Percentiles rank a stretch among this genome's conserved stretches.
Evolutionary conservation across 805 yeast genomes (phyloP).

Genomic region (Grigorovia jiainica): DNA sequence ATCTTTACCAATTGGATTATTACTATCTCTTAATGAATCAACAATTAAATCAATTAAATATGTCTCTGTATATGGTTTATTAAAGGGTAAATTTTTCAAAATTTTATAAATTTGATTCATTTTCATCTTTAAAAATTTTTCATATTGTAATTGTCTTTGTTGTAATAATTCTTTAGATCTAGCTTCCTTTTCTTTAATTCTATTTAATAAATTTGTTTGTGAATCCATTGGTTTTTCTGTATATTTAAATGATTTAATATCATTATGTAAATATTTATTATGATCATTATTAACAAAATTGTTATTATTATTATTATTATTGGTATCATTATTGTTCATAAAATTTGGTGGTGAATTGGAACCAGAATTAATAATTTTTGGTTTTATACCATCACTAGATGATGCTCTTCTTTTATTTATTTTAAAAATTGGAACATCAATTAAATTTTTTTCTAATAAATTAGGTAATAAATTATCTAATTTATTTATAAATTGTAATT

Average conservation of each 20-base stretch:
- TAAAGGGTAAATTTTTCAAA: slow-evolving; percentile 14
- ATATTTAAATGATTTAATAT: background rate
- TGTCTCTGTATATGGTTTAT: slow-evolving; percentile 24
- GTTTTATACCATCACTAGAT: slow-evolving; percentile 4
- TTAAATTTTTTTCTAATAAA: background rate
- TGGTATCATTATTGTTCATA: no score
- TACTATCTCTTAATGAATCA: slow-evolving; percentile 25
- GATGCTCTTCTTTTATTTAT: slow-evolving; percentile 16
- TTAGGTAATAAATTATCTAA: slow-evolving; percentile 15
- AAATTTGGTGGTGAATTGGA: background rate
- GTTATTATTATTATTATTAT: no score
- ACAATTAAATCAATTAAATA: slow-evolving; percentile 20
- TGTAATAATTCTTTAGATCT: slow-evolving; percentile 18
- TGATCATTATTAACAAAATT: background rate
- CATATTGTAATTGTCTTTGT: slow-evolving; percentile 20
- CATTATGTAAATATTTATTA: background rate
- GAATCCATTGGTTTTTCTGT: slow-evolving; percentile 13
- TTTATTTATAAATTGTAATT: slow-evolving; percentile 15
- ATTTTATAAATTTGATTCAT: slow-evolving; percentile 25
- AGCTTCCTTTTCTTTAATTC: slow-evolving; percentile 23
- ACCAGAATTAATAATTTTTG: background rate
- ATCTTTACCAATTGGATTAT: slow-evolving; percentile 24
- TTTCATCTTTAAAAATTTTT: slow-evolving; percentile 21
- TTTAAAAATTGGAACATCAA: slow-evolving; percentile 17
- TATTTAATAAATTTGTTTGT: slow-evolving; percentile 18